A percentile compares a stretch with the other conserved stretches of the same genome.
Evolutionary conservation across 345 rosid genomes (phyloP).

Genomic region (Eutrema japonicum): DNA sequence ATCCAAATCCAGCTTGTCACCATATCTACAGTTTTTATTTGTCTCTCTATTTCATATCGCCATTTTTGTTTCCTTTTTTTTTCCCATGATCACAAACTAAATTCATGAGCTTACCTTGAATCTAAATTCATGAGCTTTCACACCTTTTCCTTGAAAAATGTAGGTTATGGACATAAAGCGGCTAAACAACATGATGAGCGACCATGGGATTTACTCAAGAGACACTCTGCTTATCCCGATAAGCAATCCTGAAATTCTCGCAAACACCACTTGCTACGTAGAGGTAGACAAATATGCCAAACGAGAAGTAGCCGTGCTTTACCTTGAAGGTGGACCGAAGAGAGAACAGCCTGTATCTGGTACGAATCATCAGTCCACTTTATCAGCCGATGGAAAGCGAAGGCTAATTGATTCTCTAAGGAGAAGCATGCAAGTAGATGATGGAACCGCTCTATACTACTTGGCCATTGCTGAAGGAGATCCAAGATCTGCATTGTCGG

Average conservation of each 20-base stretch:
- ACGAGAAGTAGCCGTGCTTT: constrained; percentile 83
- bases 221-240: constrained; percentile 85
- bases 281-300: constrained; percentile 76
- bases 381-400: constrained; percentile 62
- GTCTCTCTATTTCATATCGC: too few relatives aligned
- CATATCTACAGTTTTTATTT: background rate
- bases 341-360: constrained; percentile 39
- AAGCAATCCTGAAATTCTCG: constrained; percentile 63
- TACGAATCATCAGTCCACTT: constrained; percentile 37
- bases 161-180: constrained; percentile 85
- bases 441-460: constrained; percentile 83
- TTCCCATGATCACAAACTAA: background rate
- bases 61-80: background rate
- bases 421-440: constrained; percentile 94
- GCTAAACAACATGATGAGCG: constrained; percentile 89
- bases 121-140: background rate
- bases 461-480: constrained; percentile 74
- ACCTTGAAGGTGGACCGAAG: constrained; percentile 65
- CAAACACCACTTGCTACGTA: constrained; percentile 70
- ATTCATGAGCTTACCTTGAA: constrained; percentile 7
- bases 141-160: constrained; percentile 23
- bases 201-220: constrained; percentile 83
- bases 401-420: constrained; percentile 67
- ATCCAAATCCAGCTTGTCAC: background rate
- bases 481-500: constrained; percentile 73